phyloP scores from a whole-genome alignment of 2,329 filamentous ascomycete genomes.

The Cytospora piceicola region DNA sequence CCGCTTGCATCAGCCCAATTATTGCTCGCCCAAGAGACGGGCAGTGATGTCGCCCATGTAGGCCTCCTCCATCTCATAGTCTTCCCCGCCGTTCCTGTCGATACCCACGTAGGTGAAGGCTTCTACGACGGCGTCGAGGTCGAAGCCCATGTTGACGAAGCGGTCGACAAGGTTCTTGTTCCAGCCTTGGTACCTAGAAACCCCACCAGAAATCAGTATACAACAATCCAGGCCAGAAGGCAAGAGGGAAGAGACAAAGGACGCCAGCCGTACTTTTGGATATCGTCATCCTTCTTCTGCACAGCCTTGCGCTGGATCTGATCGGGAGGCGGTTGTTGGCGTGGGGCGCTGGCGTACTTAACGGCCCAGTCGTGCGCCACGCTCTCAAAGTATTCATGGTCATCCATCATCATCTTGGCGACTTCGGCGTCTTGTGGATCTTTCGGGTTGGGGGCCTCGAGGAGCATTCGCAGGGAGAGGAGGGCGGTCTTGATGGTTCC shows the following conservation, averaged over 20 bases:
- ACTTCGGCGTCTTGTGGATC: conserved; percentile 97
- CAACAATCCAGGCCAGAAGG: neutral
- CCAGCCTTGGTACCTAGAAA: conserved; percentile 78
- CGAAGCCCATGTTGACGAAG: conserved; percentile 91
- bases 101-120: conserved; percentile 84
- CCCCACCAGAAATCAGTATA: conserved; percentile 17
- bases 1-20: neutral
- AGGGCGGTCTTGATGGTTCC: conserved; percentile 95
- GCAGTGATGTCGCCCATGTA: conserved; percentile 91
- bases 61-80: conserved; percentile 86
- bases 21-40: conserved; percentile 78
- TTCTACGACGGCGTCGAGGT: conserved; percentile 81
- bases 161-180: conserved; percentile 80
- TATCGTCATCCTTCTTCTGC: conserved; percentile 58
- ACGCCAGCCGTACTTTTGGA: conserved; percentile 44
- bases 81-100: conserved; percentile 73
- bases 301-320: conserved; percentile 55
- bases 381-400: conserved; percentile 77
- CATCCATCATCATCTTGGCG: conserved; percentile 81
- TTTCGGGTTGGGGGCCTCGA: conserved; percentile 91
- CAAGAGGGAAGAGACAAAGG: neutral
- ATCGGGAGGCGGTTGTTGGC: conserved; percentile 41
- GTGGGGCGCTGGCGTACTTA: conserved; percentile 76
- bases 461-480: conserved; percentile 88
- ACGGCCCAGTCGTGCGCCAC: conserved; percentile 92